Evolutionary conservation across 495 filamentous ascomycete species (phyloP), one percentile per base, ranked within the genome.

Genomic region (Usnea hakonensis): DNA sequence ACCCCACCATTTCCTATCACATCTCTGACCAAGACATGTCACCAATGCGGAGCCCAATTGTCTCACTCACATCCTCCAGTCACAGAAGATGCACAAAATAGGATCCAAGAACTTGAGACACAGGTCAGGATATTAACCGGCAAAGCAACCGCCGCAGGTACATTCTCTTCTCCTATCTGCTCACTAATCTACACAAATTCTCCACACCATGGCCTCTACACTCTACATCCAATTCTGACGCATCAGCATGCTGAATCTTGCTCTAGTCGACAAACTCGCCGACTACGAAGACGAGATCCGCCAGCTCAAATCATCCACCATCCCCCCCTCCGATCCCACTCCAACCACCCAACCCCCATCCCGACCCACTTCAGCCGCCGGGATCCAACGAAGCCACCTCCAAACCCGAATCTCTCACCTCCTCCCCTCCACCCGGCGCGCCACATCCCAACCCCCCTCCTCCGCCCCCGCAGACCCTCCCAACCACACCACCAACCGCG

Each of bases 271-370:
- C 76, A 89, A 90, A 77, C 85, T 91, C 74, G 89, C 91, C 70
- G 90, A 96, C 77, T 96, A 96, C 81, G 94, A 98, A 81, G 90
- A 95, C 72, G 90, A 96, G 74, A 75, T 96, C 10, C 81, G 81
- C 62, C 79, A 79, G 37, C 79, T 91, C 57, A 85, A 85, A 66
- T 71, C 81, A 30, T 38, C 65, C 37, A 64, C 78, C 75, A 58
- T 70, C 65, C 57, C 57, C 13, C 50, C 50, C n/a, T 58, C 37
- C 58, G 43, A 44, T 21, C 21, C 62, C 62, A 74, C 68, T 72
- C 70, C 58, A 33, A 67, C 74, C 70, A 65, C 68, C 63, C 57
- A 64, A 67, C 52, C 73, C 69, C 61, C 53, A 66, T 73, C 57
- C 74, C 78, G 41, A 71, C 80, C 36, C 74, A 76, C 62, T 79